Evolutionary conservation across 2,329 filamentous ascomycete genomes (phyloP).

Genomic region (Colletotrichum scovillei): DNA sequence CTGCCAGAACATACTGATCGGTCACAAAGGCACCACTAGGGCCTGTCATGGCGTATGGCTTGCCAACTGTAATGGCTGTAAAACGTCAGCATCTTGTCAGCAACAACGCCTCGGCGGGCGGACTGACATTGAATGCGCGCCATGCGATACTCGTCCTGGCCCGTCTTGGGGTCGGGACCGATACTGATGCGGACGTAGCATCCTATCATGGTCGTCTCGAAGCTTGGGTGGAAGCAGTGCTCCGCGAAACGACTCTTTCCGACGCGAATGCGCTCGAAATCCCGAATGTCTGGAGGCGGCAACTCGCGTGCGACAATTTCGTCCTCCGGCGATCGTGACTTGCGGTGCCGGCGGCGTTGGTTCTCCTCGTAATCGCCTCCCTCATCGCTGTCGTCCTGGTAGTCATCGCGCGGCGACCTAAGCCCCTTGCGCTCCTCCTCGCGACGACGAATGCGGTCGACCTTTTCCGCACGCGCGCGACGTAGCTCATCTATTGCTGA

Average conservation of each 20-base stretch:
- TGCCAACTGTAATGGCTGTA: slow-evolving; percentile 80
- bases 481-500: slow-evolving; percentile 79
- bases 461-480: slow-evolving; percentile 72
- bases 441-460: slow-evolving; percentile 71
- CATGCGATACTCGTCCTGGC: slow-evolving; percentile 86
- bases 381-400: slow-evolving; percentile 81
- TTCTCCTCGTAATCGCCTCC: slow-evolving; percentile 53
- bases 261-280: slow-evolving; percentile 86
- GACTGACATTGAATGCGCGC: slow-evolving; percentile 82
- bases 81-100: slow-evolving; percentile 37
- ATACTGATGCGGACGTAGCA: slow-evolving; percentile 89
- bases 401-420: slow-evolving; percentile 63
- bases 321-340: slow-evolving; percentile 67
- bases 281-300: slow-evolving; percentile 77
- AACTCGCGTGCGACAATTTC: slow-evolving; percentile 77
- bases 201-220: slow-evolving; percentile 82
- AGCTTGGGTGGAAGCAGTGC: slow-evolving; percentile 93
- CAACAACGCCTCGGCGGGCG: neutral
- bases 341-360: slow-evolving; percentile 58
- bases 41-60: slow-evolving; percentile 84
- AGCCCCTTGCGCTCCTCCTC: slow-evolving; percentile 67
- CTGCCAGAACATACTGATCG: slow-evolving; percentile 84
- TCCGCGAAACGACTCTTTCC: slow-evolving; percentile 88
- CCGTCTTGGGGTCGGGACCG: slow-evolving; percentile 78
- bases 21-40: slow-evolving; percentile 84